phyloP scores from a whole-genome alignment of 2,329 filamentous ascomycete genomes.

The Alternaria triticina region DNA sequence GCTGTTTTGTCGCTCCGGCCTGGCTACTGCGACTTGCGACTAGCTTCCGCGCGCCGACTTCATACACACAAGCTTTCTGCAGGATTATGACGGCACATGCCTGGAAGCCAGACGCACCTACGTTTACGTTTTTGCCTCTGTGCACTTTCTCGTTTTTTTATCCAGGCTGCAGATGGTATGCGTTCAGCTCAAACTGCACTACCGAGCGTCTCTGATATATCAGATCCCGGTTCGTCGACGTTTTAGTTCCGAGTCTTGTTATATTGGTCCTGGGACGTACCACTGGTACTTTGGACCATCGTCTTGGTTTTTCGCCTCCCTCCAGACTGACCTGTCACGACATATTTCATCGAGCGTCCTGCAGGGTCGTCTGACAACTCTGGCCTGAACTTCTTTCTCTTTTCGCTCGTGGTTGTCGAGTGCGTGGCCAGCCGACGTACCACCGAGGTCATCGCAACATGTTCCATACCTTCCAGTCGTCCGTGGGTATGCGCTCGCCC shows the following conservation, averaged over 20 bases:
- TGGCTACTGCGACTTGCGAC: slow-evolving; percentile 12
- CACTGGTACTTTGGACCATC: slow-evolving; percentile 15
- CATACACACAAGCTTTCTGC: slow-evolving; percentile 7
- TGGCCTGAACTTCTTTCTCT: slow-evolving; percentile 5
- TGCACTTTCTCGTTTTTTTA: slow-evolving; percentile 9
- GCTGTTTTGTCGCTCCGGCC: slow-evolving; percentile 24
- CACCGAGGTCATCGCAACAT: slow-evolving; percentile 31
- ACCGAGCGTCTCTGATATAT: slow-evolving; percentile 25
- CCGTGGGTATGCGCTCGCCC: slow-evolving; percentile 40
- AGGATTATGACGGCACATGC: slow-evolving; percentile 15
- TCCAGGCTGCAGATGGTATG: slow-evolving; percentile 27
- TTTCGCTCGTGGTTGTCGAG: slow-evolving; percentile 1
- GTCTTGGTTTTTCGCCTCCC: slow-evolving; percentile 10
- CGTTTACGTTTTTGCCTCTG: slow-evolving; percentile 10
- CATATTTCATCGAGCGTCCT: slow-evolving; percentile 11
- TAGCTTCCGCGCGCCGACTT: slow-evolving; percentile 12
- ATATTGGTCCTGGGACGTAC: slow-evolving; percentile 20
- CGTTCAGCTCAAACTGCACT: slow-evolving; percentile 12
- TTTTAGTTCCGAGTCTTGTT: slow-evolving; percentile 11
- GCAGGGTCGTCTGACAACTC: slow-evolving; percentile 11
- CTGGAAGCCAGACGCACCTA: slow-evolving; percentile 9
- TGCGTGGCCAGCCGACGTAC: not conserved
- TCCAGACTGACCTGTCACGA: slow-evolving; percentile 4
- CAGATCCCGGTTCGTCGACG: slow-evolving; percentile 15
- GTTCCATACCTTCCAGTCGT: slow-evolving; percentile 56